Evolutionary conservation across 31 red algal species (phyloP).

Genomic region (Odonthalia washingtoniensis): DNA sequence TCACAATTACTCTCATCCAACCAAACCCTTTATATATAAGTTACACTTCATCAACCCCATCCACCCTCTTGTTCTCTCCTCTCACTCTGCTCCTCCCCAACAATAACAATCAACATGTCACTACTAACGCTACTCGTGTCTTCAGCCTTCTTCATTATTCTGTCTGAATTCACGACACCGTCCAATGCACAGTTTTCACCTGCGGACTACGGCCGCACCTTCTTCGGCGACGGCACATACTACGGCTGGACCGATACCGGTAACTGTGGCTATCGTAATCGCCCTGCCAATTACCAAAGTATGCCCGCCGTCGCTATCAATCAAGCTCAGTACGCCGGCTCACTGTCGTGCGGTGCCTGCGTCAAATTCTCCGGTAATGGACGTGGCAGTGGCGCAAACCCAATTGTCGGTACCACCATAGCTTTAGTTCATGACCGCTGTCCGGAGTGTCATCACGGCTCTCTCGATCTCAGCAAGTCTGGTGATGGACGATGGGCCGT

Average conservation of each 20-base stretch:
- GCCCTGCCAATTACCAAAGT: slow-evolving; percentile 39
- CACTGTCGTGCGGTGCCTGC: slow-evolving; percentile 57
- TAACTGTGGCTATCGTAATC: slow-evolving; percentile 35
- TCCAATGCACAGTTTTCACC: too few species aligned
- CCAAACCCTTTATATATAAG: too few species aligned
- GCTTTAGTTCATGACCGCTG: slow-evolving; percentile 57
- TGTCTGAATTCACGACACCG: too few species aligned
- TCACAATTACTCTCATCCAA: too few species aligned
- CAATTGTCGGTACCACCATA: slow-evolving; percentile 13
- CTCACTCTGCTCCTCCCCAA: too few species aligned
- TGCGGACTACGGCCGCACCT: slow-evolving; percentile 19
- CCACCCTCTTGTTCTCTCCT: too few species aligned
- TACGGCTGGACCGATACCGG: slow-evolving; percentile 44
- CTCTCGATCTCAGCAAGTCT: slow-evolving; percentile 49
- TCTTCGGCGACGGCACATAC: slow-evolving; percentile 61
- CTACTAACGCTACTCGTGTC: too few species aligned
- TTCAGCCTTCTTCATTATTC: too few species aligned
- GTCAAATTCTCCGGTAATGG: slow-evolving; percentile 31
- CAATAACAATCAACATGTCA: too few species aligned
- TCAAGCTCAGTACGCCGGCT: slow-evolving; percentile 43
- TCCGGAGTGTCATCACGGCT: slow-evolving; percentile 55
- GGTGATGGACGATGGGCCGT: slow-evolving; percentile 63
- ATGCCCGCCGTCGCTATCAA: slow-evolving; percentile 61
- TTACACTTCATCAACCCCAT: too few species aligned
- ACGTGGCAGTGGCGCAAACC: slow-evolving; percentile 45